phyloP scores from a whole-genome alignment of 495 filamentous ascomycete genomes.

The Neurospora hispaniola region DNA sequence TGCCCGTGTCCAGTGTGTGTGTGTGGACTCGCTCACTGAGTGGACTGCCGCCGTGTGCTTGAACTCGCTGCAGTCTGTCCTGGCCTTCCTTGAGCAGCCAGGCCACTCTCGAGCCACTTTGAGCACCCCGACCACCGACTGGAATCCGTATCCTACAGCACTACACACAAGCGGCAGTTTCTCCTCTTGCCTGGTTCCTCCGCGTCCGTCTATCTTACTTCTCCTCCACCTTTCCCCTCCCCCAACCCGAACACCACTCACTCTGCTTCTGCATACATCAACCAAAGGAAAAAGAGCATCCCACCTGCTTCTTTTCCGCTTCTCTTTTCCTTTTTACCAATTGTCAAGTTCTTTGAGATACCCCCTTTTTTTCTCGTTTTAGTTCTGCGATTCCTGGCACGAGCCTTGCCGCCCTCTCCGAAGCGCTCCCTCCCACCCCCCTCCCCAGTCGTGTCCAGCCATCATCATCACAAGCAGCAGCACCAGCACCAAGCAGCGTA shows the following conservation, averaged over 20 bases:
- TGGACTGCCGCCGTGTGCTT: neutral
- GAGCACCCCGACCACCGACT: neutral
- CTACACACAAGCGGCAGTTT: conserved; percentile 10
- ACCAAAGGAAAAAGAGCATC: conserved; percentile 28
- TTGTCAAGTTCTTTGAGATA: conserved; percentile 18
- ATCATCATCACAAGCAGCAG: neutral
- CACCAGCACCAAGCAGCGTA: neutral
- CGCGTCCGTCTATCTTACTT: conserved; percentile 13
- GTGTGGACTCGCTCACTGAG: too few species aligned
- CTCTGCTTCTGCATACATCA: conserved; percentile 17
- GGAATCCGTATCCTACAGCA: neutral
- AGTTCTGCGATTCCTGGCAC: conserved; percentile 10
- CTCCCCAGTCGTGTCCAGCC: neutral
- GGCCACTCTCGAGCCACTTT: neutral
- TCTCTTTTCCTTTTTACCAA: conserved; percentile 17
- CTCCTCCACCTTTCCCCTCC: conserved; percentile 29
- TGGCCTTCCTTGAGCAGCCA: neutral
- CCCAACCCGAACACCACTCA: conserved; percentile 14
- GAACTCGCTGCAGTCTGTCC: neutral
- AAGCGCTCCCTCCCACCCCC: neutral
- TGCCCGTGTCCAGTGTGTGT: too few species aligned
- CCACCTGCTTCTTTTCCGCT: conserved; percentile 21
- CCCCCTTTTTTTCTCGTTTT: conserved; percentile 20
- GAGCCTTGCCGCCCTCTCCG: neutral
- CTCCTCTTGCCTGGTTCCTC: conserved; percentile 16